Evolutionary conservation across 1,284 basidiomycete species (phyloP), one percentile per base, ranked within the genome.

Genomic region (Pyrrhoderma noxium): DNA sequence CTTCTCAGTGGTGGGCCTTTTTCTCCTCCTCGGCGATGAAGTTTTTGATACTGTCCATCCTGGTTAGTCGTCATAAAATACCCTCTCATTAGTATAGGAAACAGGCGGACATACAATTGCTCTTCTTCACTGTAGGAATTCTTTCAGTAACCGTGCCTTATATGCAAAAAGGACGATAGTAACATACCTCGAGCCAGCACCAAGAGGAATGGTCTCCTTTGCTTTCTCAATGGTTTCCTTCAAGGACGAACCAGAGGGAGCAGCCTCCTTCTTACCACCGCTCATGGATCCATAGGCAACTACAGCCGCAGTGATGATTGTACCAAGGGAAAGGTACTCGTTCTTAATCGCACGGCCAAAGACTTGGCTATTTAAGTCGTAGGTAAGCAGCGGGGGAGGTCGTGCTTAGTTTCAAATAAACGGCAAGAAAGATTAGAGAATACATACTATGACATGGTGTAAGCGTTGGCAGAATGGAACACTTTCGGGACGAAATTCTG

Each of bases 21-120:
- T 85, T 86, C 72, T 89, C 86, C 45, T 86, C 86, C 62, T 87
- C 85, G 53, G 75, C 80, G 57, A 89, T 75, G 64, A 86, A 89
- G 49, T 80, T 79, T 66, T 75, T 73, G 70, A 89, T 87, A 65
- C 85, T 89, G 71, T 72, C 61, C 57, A 73, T 64, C 71, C 71
- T 76, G 60, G 64, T 68, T 62, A 67, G 68, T 70, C 62, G 64
- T 60, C 60, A 59, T 65, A 61, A 56, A 59, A 62, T 57, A 58
- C 56, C 53, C 56, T 34, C 45, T 34, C 25, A 16, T 37, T 41
- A 41, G 40, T 40, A 45, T 51, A 51, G 56, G 19, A 47, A 31
- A 49, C 46, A 16, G 50, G 48, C 45, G 48, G 54, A 80, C 82
- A 67, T 70, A 85, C 85, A 86, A 85, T 58, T 78, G 69, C 63